phyloP scores from a whole-genome alignment of 2,329 filamentous ascomycete genomes.

The Aspergillus pseudotamarii region DNA sequence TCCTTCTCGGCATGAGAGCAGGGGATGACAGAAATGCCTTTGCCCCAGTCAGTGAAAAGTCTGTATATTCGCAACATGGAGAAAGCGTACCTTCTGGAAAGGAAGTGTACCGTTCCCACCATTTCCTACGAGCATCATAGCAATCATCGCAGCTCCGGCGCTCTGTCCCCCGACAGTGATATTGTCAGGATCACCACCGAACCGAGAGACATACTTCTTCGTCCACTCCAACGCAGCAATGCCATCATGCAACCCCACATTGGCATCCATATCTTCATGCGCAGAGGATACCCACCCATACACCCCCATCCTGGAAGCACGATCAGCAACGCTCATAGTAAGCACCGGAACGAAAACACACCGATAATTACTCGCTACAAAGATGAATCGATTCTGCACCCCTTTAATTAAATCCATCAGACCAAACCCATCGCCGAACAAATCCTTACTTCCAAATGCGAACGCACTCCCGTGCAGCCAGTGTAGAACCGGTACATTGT shows the following conservation, averaged over 20 bases:
- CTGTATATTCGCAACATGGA: background rate
- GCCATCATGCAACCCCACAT: conserved; percentile 5
- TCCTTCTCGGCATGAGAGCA: background rate
- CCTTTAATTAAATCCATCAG: background rate
- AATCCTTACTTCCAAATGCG: conserved; percentile 4
- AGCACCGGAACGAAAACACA: background rate
- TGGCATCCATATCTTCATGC: conserved; percentile 4
- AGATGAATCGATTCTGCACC: background rate
- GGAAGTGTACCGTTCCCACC: background rate
- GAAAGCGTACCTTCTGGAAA: background rate
- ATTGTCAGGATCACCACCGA: conserved; percentile 6
- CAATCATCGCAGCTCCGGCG: conserved; percentile 1
- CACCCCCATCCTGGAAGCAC: background rate
- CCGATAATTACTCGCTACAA: background rate
- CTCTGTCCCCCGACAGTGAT: conserved; percentile 3
- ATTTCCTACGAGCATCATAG: conserved; percentile 5
- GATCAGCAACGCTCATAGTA: background rate
- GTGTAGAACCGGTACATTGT: conserved; percentile 1
- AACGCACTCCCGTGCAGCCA: conserved; percentile 3
- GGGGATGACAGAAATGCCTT: conserved; percentile 3
- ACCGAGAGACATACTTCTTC: conserved; percentile 3
- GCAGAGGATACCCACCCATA: conserved; percentile 1
- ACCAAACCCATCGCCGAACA: background rate
- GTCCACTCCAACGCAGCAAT: conserved; percentile 9
- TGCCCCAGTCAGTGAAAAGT: background rate